Evolutionary conservation across 2,329 filamentous ascomycete species (phyloP).

Genomic region (Paecilomyces sp.): DNA sequence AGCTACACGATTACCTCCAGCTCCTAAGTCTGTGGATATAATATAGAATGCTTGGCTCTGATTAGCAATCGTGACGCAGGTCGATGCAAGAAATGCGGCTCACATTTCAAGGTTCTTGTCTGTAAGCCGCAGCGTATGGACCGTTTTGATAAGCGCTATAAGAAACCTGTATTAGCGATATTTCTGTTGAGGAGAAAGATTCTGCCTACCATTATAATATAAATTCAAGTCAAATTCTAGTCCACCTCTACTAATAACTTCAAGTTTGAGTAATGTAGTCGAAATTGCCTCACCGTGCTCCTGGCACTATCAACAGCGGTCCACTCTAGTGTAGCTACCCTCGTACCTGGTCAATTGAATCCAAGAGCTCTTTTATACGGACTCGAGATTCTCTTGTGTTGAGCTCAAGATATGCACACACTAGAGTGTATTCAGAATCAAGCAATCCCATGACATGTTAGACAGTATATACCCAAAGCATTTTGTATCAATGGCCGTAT

Average conservation of each 20-base stretch:
- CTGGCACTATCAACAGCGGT: conserved; percentile 9
- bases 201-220: conserved; percentile 34
- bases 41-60: conserved; percentile 46
- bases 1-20: conserved; percentile 40
- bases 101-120: conserved; percentile 57
- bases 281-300: conserved; percentile 59
- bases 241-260: conserved; percentile 46
- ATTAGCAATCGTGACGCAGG: not conserved
- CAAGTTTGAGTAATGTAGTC: conserved; percentile 61
- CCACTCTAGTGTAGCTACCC: not conserved
- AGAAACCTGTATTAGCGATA: conserved; percentile 33
- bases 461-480: conserved; percentile 45
- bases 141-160: conserved; percentile 53
- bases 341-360: conserved; percentile 45
- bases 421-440: conserved; percentile 10
- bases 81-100: conserved; percentile 7
- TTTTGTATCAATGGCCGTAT: conserved; percentile 62
- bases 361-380: conserved; percentile 53
- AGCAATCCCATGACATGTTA: conserved; percentile 35
- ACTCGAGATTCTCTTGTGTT: conserved; percentile 38
- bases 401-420: conserved; percentile 18
- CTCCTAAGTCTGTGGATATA: conserved; percentile 60
- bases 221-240: conserved; percentile 26
- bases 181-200: not conserved
- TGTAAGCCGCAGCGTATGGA: conserved; percentile 53